Base-by-base conservation (phyloP, 352 stramenopile species). In the Globisporangium parvum region DNA sequence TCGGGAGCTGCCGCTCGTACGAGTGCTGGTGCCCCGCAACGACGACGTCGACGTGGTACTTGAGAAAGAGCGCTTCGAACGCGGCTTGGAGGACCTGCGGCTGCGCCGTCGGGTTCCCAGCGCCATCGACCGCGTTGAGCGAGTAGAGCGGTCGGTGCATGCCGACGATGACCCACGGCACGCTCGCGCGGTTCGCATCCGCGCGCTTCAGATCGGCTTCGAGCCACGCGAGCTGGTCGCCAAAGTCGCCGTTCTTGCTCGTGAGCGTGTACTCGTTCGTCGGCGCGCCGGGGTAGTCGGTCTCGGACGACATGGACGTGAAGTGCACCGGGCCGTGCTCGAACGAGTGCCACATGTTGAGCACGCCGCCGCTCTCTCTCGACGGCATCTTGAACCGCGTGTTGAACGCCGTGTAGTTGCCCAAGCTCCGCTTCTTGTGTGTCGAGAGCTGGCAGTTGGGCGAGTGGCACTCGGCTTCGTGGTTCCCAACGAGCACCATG, bases 271-370 rank as follows among this genome's bases (percentile, higher is more conserved):
- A 73, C 37, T 75, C 55, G 57, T 86, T 86, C 40, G 33, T 73
- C 0, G 75, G 75, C 4, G 69, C 69, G 14, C 49, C 60, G 0
- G 45, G 52, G 54, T 80, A 87, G 55, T 90, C 73, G 1, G 78
- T 93, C 64, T 97, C 87, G 1, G 74, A 75, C 37, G 81, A 91
- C n/a, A 97, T 74, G 12, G 78, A 74, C 4, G 86, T 88, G 53
- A 95, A 88, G 63, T 96, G 87, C 20, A 95, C 65, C 23, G 72
- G 65, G 0, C 83, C 86, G 53, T 96, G 69, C 51, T 95, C 75
- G 54, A 94, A 97, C 33, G 83, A 93, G 59, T 96, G 85, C 82
- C 83, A 96, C 81, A 95, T 96, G 61, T 92, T 92, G 50, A 79
- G 57, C 28, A 64, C 53, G 0, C 78, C 76, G 0, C 65, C 59